Base-by-base conservation (phyloP, 148 eudicot species). In the Persicaria tinctoria region DNA sequence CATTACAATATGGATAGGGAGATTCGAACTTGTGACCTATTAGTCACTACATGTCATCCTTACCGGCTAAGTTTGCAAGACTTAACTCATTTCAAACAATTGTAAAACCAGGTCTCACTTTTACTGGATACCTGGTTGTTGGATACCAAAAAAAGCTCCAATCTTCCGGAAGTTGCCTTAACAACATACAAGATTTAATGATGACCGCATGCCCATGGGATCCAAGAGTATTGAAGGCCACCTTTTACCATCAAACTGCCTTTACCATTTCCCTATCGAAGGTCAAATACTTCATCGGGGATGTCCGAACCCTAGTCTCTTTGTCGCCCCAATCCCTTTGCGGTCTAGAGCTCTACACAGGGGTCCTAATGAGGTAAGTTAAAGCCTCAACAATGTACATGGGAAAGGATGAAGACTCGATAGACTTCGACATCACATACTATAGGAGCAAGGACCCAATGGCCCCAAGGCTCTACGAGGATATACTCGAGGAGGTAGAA, bases 391-490 rank as follows among this genome's bases (percentile, higher is more conserved):
- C 72, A 13, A 93, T 96, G 4, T 93, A 84, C 75, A 76, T 93
- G 20, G 96, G 98, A 11, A 85, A 90, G 62, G 84, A 90, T 48
- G 89, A 86, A 64, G 93, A 90, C 46, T 82, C 82, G 10, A 3
- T 93, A 16, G 98, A 93, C 77, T 89, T 93, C 2, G 96, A 93
- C 56, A 79, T 93, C 70, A 79, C 96, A 0, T 90, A 89, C 64
- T 93, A 89, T 41, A 78, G 96, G 60, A 84, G 89, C 77, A 88
- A 84, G 48, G 87, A 87, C 50, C 91, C 90, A 5, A 51, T 79
- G 54, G 72, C 4, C 18, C 92, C 92, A 10, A 78, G 92, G 75
- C 83, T 90, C 8, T 85, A 70, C 12, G 85, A 79, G 74, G 91
- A 88, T 72, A 56, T 90, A 72, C 75, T 93, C 0, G 93, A 93